Evolutionary conservation across 495 filamentous ascomycete species (phyloP).

Genomic region (Penicillium nucicola): DNA sequence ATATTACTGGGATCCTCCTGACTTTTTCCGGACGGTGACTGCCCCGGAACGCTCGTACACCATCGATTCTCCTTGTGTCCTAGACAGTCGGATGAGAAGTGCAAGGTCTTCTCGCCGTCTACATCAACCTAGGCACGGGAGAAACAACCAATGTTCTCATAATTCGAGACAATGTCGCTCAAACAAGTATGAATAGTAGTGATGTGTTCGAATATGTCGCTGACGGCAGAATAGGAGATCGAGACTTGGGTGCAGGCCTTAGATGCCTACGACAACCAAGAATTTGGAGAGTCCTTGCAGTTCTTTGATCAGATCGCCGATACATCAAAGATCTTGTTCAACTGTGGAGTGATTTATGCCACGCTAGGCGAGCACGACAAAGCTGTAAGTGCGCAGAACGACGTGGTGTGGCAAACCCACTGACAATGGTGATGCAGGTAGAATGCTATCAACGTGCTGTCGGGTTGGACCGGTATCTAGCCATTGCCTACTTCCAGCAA

Average conservation of each 20-base stretch:
- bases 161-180: conserved; percentile 30
- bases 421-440: conserved; percentile 55
- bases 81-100: conserved; percentile 3
- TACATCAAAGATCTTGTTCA: conserved; percentile 98
- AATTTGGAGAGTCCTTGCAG: conserved; percentile 82
- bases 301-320: conserved; percentile 85
- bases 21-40: neutral
- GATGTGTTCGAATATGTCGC: neutral
- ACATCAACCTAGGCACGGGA: neutral
- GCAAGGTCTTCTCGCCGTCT: neutral
- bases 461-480: conserved; percentile 86
- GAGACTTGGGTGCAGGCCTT: conserved; percentile 96
- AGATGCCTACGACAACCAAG: conserved; percentile 89
- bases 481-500: conserved; percentile 97
- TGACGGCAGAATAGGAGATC: conserved; percentile 72
- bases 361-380: conserved; percentile 95
- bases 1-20: conserved; percentile 8
- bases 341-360: conserved; percentile 96
- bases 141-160: neutral
- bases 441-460: conserved; percentile 92
- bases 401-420: neutral
- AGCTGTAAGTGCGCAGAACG: conserved; percentile 63
- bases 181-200: conserved; percentile 33
- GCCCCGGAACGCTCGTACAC: neutral
- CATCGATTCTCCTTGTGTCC: neutral